Conservation (phyloP, 208 protist species). For the Spongospora subterranea region DNA sequence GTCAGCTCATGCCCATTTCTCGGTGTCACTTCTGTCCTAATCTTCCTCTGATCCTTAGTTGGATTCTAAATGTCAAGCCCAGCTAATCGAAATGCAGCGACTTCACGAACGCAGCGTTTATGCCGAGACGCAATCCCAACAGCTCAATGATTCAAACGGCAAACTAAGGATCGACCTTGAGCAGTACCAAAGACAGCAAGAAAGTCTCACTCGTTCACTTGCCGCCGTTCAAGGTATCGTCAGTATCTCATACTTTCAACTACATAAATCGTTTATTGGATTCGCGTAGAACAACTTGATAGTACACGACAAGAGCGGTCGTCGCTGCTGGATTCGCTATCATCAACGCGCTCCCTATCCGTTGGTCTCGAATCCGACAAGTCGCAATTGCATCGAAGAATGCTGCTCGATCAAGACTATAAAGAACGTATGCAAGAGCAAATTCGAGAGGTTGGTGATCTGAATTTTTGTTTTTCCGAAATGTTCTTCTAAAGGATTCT, state of each 20-base stretch:
- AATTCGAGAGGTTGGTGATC: neutral
- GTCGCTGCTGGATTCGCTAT: neutral
- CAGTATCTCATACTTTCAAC: neutral
- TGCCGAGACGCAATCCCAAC: slow-evolving; percentile 1
- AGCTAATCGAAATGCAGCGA: slow-evolving; percentile 11
- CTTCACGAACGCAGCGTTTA: neutral
- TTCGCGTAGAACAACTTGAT: slow-evolving; percentile 21
- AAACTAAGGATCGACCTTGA: neutral
- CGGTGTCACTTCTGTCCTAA: neutral
- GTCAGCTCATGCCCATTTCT: neutral
- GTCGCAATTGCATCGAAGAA: neutral
- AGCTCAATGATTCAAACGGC: slow-evolving; percentile 40
- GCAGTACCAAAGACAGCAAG: neutral
- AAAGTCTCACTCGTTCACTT: slow-evolving; percentile 3
- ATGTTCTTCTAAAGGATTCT: neutral
- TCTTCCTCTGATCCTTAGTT: neutral
- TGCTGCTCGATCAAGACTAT: slow-evolving; percentile 30
- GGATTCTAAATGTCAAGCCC: slow-evolving; percentile 1
- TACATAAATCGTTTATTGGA: neutral
- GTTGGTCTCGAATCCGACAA: slow-evolving; percentile 9
- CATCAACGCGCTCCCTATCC: neutral
- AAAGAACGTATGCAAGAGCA: neutral
- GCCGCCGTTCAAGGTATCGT: neutral
- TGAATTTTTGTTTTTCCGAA: neutral
- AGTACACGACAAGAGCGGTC: neutral